Evolutionary conservation across 129 eudicot species (phyloP), one percentile per base, ranked within the genome.

Genomic region (Flaveria sonorensis): DNA sequence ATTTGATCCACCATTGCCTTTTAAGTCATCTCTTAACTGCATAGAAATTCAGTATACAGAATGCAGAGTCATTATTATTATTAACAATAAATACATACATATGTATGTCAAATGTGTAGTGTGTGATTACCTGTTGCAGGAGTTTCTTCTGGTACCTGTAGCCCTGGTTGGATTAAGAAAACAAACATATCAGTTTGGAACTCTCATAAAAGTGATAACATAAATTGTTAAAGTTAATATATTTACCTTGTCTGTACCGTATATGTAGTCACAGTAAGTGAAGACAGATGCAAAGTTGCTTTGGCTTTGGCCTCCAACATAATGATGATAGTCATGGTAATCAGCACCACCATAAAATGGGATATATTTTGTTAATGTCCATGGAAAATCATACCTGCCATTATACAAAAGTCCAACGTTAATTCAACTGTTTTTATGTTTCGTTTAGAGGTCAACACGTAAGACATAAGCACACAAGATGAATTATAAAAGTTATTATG

Each of bases 261-360:
- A 92, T 50, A 92, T 82, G 80, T 87, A 89, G 85, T 92, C 97
- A 45, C 97, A 89, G 52, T 87, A 92, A 14, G 96, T 92, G 85
- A 92, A 92, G 24, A 92, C 89, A 11, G 97, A 85, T 55, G 97
- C 93, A 72, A 92, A 92, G 83, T 92, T 87, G 73, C 97, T 89
- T 79, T 92, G 97, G 83, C 97, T 92, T 79, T 82, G 87, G 26
- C 93, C 97, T 57, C 97, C 97, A 50, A 92, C 97, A 26, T 89
- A 92, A 81, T 89, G 97, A 71, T 92, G 96, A 87, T 92, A 89
- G 81, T 92, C 97, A 84, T 92, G 97, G 83, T 89, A 87, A 64
- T 92, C 96, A 32, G 96, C 88, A 56, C 97, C 97, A 78, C 89
- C 96, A 68, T 85, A 87, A 68, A 92, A 92, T 2, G 97, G 97